phyloP scores from a whole-genome alignment of 192 early-diverging fungal genomes.

The Coemansia sp. region DNA sequence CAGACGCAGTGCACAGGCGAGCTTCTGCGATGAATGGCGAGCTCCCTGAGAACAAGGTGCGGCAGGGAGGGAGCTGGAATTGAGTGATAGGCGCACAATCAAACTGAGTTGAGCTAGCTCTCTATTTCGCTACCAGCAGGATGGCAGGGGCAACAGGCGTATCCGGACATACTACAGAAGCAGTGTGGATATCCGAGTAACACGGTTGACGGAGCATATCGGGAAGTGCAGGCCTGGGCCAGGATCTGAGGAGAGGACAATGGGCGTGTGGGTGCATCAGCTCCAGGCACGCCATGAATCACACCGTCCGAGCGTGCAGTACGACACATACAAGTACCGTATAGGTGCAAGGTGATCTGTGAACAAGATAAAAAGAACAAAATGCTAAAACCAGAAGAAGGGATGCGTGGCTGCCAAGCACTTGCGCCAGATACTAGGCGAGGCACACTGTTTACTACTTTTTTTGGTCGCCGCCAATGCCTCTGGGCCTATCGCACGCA shows the following conservation, averaged over 20 bases:
- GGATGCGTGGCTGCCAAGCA: conserved; percentile 1
- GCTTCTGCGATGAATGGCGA: background rate
- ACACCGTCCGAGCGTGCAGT: conserved; percentile 6
- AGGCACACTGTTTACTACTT: background rate
- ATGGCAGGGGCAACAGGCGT: background rate
- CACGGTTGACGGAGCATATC: conserved; percentile 1
- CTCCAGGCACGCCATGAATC: background rate
- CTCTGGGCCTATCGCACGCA: background rate
- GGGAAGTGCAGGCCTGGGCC: background rate
- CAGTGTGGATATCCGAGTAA: conserved; percentile 3
- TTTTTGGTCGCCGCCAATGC: background rate
- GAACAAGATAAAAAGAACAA: background rate
- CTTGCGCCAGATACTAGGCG: background rate
- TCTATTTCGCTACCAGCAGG: background rate
- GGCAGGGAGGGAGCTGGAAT: conserved; percentile 1
- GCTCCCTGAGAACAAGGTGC: background rate
- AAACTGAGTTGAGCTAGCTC: background rate
- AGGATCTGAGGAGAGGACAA: conserved; percentile 4
- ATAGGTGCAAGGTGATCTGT: background rate
- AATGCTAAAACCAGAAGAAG: background rate
- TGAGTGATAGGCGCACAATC: conserved; percentile 8
- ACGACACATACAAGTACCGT: conserved; percentile 10
- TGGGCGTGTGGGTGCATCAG: background rate
- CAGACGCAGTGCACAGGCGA: background rate
- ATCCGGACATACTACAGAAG: background rate